Conservation (phyloP, 202 grass and related monocot genomes). For the Brachypodium distachyon region DNA sequence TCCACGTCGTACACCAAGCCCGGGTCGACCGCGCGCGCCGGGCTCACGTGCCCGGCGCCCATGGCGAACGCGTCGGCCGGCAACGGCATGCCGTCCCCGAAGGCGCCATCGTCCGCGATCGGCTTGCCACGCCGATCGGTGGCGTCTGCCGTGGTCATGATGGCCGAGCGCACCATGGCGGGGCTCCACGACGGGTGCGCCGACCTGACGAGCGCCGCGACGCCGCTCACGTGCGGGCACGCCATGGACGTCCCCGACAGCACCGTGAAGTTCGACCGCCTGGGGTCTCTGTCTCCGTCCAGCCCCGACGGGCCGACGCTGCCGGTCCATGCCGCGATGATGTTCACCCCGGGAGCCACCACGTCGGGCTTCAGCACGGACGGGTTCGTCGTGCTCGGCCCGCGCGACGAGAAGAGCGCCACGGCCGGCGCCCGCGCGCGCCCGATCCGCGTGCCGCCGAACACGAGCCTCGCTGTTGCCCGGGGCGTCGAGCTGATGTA, state of each 20-base stretch:
- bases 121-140: slow-evolving; percentile 52
- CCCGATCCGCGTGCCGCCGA: slow-evolving; percentile 57
- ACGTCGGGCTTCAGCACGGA: slow-evolving; percentile 76
- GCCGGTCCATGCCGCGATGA: slow-evolving; percentile 78
- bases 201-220: slow-evolving; percentile 53
- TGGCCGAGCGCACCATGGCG: slow-evolving; percentile 59
- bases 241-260: slow-evolving; percentile 93
- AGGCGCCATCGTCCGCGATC: slow-evolving; percentile 42
- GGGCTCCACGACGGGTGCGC: slow-evolving; percentile 65
- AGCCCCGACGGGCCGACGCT: slow-evolving; percentile 67
- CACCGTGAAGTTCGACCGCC: slow-evolving; percentile 64
- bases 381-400: slow-evolving; percentile 76
- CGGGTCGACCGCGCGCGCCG: slow-evolving; percentile 52
- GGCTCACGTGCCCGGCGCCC: slow-evolving; percentile 72
- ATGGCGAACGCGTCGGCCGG: slow-evolving; percentile 48
- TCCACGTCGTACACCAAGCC: slow-evolving; percentile 77
- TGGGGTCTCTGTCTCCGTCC: slow-evolving; percentile 30
- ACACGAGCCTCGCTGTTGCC: slow-evolving; percentile 38
- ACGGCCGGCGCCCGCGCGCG: slow-evolving; percentile 48
- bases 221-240: slow-evolving; percentile 70
- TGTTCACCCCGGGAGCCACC: slow-evolving; percentile 74
- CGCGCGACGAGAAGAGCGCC: slow-evolving; percentile 61
- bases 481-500: slow-evolving; percentile 50
- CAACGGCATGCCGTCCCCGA: too few species aligned
- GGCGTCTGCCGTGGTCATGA: slow-evolving; percentile 73